Percentiles rank a stretch among this genome's conserved stretches.
Conservation (phyloP, 768 basidiomycete species). For the Termitomyces sp. region DNA sequence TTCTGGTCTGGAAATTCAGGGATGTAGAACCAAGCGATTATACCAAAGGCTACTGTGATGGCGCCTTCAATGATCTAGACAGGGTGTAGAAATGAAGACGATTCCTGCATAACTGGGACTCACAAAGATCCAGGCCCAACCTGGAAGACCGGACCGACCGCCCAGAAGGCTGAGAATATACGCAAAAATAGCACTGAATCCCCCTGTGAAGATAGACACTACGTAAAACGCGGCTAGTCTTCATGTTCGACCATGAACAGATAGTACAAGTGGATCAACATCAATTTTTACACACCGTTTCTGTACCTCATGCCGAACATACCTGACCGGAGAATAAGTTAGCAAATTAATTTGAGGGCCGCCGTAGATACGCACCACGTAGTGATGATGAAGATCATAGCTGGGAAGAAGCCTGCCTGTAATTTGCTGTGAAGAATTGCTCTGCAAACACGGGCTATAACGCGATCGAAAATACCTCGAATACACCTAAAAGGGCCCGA, state of each 20-base stretch:
- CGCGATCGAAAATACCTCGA: constrained; percentile 26
- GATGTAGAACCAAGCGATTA: constrained; percentile 37
- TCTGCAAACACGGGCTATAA: not conserved
- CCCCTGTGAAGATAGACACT: constrained; percentile 34
- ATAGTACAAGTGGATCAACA: not conserved
- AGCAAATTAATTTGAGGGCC: not conserved
- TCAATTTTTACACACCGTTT: constrained; percentile 27
- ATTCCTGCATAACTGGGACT: constrained; percentile 9
- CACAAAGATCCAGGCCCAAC: constrained; percentile 53
- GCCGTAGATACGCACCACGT: constrained; percentile 31
- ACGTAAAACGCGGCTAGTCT: constrained; percentile 46
- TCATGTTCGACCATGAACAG: not conserved
- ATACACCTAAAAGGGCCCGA: constrained; percentile 33
- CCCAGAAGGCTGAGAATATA: constrained; percentile 35
- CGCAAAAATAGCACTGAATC: constrained; percentile 44
- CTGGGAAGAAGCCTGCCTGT: constrained; percentile 47
- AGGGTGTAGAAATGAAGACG: not conserved
- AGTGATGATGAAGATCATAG: constrained; percentile 41
- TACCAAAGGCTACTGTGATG: constrained; percentile 38
- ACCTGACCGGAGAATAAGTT: constrained; percentile 26
- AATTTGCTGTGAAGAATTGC: not conserved
- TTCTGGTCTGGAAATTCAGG: constrained; percentile 46
- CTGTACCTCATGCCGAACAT: constrained; percentile 46
- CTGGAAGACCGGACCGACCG: constrained; percentile 34
- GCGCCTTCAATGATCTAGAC: constrained; percentile 43